Evolutionary conservation across 2,329 filamentous ascomycete genomes (phyloP).

Genomic region (Ophiocordyceps sinensis): DNA sequence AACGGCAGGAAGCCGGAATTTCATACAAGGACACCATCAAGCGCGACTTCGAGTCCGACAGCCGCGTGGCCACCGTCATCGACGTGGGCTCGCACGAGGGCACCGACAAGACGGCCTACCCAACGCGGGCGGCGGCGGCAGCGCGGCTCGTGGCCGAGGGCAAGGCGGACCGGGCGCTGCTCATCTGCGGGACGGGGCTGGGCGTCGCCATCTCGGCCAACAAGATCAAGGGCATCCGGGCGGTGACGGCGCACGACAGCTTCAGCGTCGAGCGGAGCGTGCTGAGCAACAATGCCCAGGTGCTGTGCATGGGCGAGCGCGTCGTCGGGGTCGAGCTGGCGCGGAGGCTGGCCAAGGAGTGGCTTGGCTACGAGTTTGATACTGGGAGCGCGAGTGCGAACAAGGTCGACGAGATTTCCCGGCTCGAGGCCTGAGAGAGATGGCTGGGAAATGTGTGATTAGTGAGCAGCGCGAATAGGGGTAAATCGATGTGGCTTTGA

Average conservation of each 20-base stretch:
- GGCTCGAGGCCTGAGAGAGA: slow-evolving; percentile 18
- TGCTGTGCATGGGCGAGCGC: slow-evolving; percentile 73
- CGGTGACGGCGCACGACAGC: slow-evolving; percentile 80
- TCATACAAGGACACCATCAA: slow-evolving; percentile 69
- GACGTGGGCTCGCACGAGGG: slow-evolving; percentile 58
- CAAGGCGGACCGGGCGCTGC: slow-evolving; percentile 59
- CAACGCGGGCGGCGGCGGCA: slow-evolving; percentile 61
- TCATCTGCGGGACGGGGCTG: slow-evolving; percentile 77
- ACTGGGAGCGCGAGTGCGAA: slow-evolving; percentile 29
- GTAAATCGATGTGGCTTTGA: too few relatives aligned
- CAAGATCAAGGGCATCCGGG: slow-evolving; percentile 70
- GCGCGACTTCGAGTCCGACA: slow-evolving; percentile 51
- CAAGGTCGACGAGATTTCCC: slow-evolving; percentile 28
- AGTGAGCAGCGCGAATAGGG: too few relatives aligned
- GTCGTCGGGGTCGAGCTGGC: slow-evolving; percentile 73
- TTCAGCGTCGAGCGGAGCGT: slow-evolving; percentile 73
- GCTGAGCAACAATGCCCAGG: slow-evolving; percentile 75
- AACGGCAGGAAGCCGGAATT: slow-evolving; percentile 50
- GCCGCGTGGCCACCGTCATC: slow-evolving; percentile 50
- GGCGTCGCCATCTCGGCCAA: slow-evolving; percentile 83
- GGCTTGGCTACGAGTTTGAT: slow-evolving; percentile 75
- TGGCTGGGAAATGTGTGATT: neutral
- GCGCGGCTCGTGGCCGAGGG: slow-evolving; percentile 47
- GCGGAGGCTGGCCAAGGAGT: slow-evolving; percentile 62
- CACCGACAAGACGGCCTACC: slow-evolving; percentile 68